Evolutionary conservation across 768 basidiomycete genomes (phyloP), one percentile per base, ranked within the genome.

Genomic region (Tylopilus plumbeoviolaceoides): DNA sequence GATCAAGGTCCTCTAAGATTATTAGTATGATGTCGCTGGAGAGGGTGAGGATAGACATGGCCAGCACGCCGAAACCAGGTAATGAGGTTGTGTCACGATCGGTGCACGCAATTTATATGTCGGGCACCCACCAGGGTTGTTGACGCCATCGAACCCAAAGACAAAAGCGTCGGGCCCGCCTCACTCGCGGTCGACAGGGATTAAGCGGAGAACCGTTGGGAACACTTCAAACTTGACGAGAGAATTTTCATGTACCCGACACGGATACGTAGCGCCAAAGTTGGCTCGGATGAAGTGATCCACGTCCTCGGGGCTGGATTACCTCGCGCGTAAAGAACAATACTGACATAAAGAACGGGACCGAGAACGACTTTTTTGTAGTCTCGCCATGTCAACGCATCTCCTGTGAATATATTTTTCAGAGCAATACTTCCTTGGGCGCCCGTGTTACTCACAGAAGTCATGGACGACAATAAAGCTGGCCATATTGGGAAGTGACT

Each of bases 141-240:
- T 60, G 63, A 57, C 57, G 52, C 57, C 59, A 55, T 63, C 36
- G 57, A 44, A 60, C 48, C 42, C 11, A 53, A 70, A 71, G 60
- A 71, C 66, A 71, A 69, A 69, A 71, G 62, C 64, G 59, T 67
- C 63, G 60, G 65, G 63, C 58, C 55, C 65, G 58, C 63, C 59
- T 58, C 55, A 56, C 56, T 55, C 61, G 59, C 61, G 54, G 68
- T 61, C 63, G 60, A 64, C 59, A 69, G 56, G 61, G 51, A 57
- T 28, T 60, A 71, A 69, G 65, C 60, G 67, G 60, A 23, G 23
- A 23, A 23, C 23, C 23, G 23, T 23, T 23, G 23, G 48, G 60
- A 66, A 67, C 51, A 44, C 55, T 50, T 58, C 55, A 61, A 60
- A 64, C 54, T 50, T 61, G 41, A 62, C 59, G 59, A 58, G 59